Evolutionary conservation across 306 rosid genomes (phyloP), one percentile per base, ranked within the genome.

Genomic region (Cicer arietinum): DNA sequence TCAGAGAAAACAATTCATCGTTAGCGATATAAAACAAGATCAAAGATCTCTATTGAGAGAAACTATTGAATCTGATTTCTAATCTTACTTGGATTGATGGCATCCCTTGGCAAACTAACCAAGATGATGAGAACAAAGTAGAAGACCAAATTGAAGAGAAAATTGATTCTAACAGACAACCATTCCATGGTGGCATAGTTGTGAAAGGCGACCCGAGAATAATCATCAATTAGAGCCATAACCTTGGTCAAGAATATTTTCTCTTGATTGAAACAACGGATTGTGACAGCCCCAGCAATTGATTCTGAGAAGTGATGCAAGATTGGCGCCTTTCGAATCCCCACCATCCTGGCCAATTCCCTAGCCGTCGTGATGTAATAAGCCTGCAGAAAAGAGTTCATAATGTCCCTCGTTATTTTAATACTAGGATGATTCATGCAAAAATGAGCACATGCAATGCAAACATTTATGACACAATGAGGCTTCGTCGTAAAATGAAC

Each of bases 291-390:
- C 37, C 98, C 94, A 0, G 88, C 35, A 45, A 89, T 75, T 10
- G 98, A 84, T 79, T 92, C 98, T 4, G 96, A 87, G 79, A 90
- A 92, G 79, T 92, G 96, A 85, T 92, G 98, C 67, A 89, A 79
- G 72, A 92, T 83, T 67, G 98, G 96, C 6, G 91, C 86, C 88
- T 90, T 92, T 10, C 88, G 86, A 58, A 84, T 90, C 50, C 91
- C 98, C 12, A 92, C 90, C 98, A 89, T 89, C 82, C 96, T 82
- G 37, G 94, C 96, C 37, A 92, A 80, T 79, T 92, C 96, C 78
- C 96, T 83, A 5, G 98, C 98, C 18, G 96, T 89, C 30, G 88
- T 79, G 53, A 90, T 90, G 83, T 90, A 92, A 79, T 90, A 92
- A 18, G 88, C 89, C 94, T 92, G 73, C 84, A 77, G 62, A 77